These are phyloP conservation scores for Fusarium proliferatum DNA, from an alignment of 2,329 filamentous ascomycete species.

Conservation along the genomic window DNA sequence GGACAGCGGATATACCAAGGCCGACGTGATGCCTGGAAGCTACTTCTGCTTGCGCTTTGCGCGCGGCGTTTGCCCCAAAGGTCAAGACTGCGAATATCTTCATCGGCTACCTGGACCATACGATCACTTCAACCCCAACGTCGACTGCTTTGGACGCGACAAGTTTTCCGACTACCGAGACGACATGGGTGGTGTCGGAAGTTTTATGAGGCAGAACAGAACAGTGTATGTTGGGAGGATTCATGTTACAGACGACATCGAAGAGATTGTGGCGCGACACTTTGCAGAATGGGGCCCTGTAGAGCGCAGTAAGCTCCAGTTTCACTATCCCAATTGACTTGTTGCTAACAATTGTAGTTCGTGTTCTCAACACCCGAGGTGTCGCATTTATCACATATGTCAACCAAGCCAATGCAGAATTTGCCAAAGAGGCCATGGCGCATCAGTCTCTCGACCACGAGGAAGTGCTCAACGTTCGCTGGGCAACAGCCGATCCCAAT, in stretches of 20 bases:
- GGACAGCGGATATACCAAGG: conserved; percentile 82
- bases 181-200: conserved; percentile 97
- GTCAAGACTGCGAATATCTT: conserved; percentile 92
- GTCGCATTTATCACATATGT: conserved; percentile 96
- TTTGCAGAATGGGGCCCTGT: conserved; percentile 97
- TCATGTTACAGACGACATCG: conserved; percentile 95
- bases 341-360: conserved; percentile 55
- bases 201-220: conserved; percentile 91
- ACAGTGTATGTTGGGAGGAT: conserved; percentile 95
- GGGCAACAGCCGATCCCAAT: conserved; percentile 97
- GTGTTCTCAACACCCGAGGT: conserved; percentile 87
- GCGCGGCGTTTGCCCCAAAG: conserved; percentile 83
- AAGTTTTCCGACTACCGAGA: conserved; percentile 94
- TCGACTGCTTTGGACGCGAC: conserved; percentile 90
- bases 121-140: conserved; percentile 91
- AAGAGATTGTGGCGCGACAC: conserved; percentile 93
- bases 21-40: conserved; percentile 79
- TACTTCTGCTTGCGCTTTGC: conserved; percentile 96
- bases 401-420: conserved; percentile 90
- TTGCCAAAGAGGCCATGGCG: conserved; percentile 95
- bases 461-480: conserved; percentile 94
- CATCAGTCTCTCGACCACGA: conserved; percentile 92
- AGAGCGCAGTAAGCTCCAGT: conserved; percentile 70
- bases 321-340: neutral
- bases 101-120: conserved; percentile 88